A percentile compares a stretch with the other conserved stretches of the same genome.
Evolutionary conservation across 768 basidiomycete genomes (phyloP).

Genomic region (Auricularia auricula-judae): DNA sequence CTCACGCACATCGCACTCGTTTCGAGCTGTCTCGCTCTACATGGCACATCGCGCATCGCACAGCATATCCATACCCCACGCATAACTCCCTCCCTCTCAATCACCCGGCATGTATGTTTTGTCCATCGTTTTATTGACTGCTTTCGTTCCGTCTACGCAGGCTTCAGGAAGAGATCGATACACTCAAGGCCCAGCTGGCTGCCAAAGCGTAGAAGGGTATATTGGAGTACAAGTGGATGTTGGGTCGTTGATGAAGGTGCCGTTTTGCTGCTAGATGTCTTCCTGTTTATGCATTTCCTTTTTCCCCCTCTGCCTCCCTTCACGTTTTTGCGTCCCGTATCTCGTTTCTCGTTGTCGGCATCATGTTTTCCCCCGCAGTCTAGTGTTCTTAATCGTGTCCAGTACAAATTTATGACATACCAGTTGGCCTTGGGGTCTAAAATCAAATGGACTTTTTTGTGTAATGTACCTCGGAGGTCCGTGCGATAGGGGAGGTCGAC

Average conservation of each 20-base stretch:
- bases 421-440: neutral
- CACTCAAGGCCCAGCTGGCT: conserved; percentile 29
- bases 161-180: conserved; percentile 56
- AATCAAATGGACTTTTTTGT: too few species aligned
- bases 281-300: neutral
- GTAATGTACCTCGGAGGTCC: too few species aligned
- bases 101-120: neutral
- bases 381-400: neutral
- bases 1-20: conserved; percentile 1
- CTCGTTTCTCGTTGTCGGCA: neutral
- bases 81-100: neutral
- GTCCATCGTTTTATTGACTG: neutral
- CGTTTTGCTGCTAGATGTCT: neutral
- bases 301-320: neutral
- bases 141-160: conserved; percentile 29
- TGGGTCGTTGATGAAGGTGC: neutral
- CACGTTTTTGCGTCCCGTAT: neutral
- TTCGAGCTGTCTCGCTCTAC: conserved; percentile 24
- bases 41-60: conserved; percentile 9
- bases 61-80: neutral
- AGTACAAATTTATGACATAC: neutral
- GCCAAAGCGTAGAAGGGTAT: conserved; percentile 14
- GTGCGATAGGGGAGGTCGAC: too few species aligned
- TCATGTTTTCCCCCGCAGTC: neutral
- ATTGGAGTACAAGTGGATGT: neutral